Base-by-base conservation (phyloP, 768 basidiomycete genomes). In the Mycena alexandri region DNA sequence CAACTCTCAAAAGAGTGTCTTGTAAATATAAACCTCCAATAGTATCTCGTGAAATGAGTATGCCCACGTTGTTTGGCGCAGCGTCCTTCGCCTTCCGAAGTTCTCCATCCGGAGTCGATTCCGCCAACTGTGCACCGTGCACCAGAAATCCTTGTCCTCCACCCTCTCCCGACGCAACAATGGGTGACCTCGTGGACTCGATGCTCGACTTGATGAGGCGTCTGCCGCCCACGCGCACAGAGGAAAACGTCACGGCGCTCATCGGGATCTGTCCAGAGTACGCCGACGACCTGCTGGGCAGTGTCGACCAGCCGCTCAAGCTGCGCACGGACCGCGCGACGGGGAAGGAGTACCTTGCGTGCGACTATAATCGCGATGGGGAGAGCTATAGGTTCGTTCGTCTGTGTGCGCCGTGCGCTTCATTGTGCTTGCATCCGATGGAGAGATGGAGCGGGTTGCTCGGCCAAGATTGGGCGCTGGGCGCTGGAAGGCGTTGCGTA, bases 161-260 rank as follows among this genome's bases (percentile, higher is more conserved):
- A 3, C 29, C 19, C 24, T 36, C 22, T 14, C 67, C 46, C 42
- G 34, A 48, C 42, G 62, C 66, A 43, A 79, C 56, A 71, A 92
- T 92, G 92, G 83, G 85, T 53, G 94, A 95, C 79, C 84, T 92
- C 65, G 87, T 95, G 52, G 94, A 96, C 75, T 92, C 94, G 61
- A 95, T 97, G 90, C 90, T 99, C 44, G 97, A 99, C 82, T 88
- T 98, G 53, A 93, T 96, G 87, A 89, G 98, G 60, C 92, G 98
- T 17, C 87, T 99, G n/a, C 98, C 98, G 10, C 97, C 98, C 4
- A 93, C 90, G 10, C 83, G 89, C 21, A 92, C 96, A 51, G 91
- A 95, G 75, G 89, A 93, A 77, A 99, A 97, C 80, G 90, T 99
- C 70, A 83, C 88, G 52, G 85, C 90, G 29, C 90, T 99, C 33